phyloP scores from a whole-genome alignment of 768 basidiomycete species.

The Hemileccinum impolitum region DNA sequence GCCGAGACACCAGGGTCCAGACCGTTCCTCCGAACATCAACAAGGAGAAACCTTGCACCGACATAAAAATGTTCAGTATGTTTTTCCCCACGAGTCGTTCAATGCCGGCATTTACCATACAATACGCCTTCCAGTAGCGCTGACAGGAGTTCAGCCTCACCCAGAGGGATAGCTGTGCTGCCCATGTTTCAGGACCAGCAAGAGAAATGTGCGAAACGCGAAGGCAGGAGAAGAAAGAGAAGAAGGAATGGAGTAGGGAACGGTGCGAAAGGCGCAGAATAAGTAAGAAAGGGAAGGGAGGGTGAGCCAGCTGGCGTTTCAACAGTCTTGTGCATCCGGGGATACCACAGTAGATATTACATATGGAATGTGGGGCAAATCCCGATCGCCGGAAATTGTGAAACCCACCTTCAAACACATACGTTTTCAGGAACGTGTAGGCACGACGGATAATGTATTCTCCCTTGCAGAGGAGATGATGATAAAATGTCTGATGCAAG shows the following conservation, averaged over 20 bases:
- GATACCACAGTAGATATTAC: too few species aligned
- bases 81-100: neutral
- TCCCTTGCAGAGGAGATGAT: too few species aligned
- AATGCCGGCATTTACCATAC: slow-evolving; percentile 12
- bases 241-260: neutral
- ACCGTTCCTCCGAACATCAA: slow-evolving; percentile 34
- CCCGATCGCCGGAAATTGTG: too few species aligned
- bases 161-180: slow-evolving; percentile 4
- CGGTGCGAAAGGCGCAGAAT: too few species aligned
- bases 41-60: slow-evolving; percentile 30
- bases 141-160: slow-evolving; percentile 21
- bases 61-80: neutral
- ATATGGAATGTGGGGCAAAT: too few species aligned
- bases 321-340: too few species aligned
- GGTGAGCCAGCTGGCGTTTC: too few species aligned
- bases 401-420: too few species aligned
- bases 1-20: slow-evolving; percentile 18
- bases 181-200: slow-evolving; percentile 3
- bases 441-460: too few species aligned
- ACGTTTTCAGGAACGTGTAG: too few species aligned
- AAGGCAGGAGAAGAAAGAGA: neutral
- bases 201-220: neutral
- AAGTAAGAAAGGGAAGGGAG: too few species aligned
- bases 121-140: slow-evolving; percentile 16
- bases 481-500: too few species aligned